Conservation (phyloP, 1,139 yeast genomes). For the Lodderomyces oxycetoniae region DNA sequence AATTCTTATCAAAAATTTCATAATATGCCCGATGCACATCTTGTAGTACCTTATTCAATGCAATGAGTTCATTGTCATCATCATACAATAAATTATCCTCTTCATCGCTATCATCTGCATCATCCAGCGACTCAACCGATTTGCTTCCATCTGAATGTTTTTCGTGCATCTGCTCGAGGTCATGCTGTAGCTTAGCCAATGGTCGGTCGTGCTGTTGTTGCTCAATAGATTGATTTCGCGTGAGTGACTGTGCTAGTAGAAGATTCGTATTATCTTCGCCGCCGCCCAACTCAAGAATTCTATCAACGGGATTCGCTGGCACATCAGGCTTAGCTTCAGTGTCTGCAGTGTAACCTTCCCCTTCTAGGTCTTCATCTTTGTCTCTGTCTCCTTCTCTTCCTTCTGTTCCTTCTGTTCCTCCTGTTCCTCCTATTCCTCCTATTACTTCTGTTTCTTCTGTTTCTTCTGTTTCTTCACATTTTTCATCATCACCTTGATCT, state of each 20-base stretch:
- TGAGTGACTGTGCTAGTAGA: conserved; percentile 49
- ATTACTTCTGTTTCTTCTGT: conserved; percentile 4
- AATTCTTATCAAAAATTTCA: conserved; percentile 32
- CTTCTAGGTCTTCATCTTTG: neutral
- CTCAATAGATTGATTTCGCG: conserved; percentile 55
- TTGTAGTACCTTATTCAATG: conserved; percentile 58
- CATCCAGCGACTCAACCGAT: conserved; percentile 10
- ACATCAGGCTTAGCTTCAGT: conserved; percentile 3
- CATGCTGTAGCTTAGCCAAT: conserved; percentile 74
- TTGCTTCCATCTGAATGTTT: conserved; percentile 14
- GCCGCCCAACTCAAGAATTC: conserved; percentile 45
- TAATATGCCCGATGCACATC: conserved; percentile 68
- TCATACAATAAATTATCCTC: conserved; percentile 60
- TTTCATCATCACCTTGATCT: neutral
- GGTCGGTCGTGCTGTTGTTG: conserved; percentile 75
- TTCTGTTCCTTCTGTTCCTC: conserved; percentile 3
- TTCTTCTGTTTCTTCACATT: conserved; percentile 10
- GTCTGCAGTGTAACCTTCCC: conserved; percentile 10
- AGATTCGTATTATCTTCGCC: conserved; percentile 45
- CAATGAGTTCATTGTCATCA: conserved; percentile 71
- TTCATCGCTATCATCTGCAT: conserved; percentile 20
- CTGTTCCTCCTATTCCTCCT: neutral
- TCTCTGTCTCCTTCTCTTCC: neutral
- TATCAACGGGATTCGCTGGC: conserved; percentile 41
- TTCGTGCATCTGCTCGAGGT: conserved; percentile 54